These are phyloP conservation scores for Rhodotorula sp. DNA, from an alignment of 1,284 basidiomycete species.

Conservation along the genomic window DNA sequence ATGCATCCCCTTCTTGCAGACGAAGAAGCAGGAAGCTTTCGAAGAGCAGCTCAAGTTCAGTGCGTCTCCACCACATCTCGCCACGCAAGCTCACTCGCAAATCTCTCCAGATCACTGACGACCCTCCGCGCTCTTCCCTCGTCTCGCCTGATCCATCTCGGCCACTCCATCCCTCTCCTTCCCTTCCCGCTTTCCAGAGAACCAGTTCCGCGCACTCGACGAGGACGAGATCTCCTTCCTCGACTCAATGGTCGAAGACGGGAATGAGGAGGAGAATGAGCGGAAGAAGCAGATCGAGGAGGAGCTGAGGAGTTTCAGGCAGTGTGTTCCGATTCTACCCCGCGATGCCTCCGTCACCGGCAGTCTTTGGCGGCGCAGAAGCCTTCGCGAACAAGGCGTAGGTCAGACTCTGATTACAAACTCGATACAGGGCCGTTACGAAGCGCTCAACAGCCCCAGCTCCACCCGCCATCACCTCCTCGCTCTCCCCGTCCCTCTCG, in stretches of 20 bases:
- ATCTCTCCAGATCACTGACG: background rate
- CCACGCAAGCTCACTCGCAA: background rate
- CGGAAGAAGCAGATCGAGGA: constrained; percentile 73
- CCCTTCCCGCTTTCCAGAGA: too few relatives aligned
- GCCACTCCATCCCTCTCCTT: constrained; percentile 14
- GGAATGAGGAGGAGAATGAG: constrained; percentile 69
- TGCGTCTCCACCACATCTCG: constrained; percentile 44
- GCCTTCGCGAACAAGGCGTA: too few relatives aligned
- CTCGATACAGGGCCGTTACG: constrained; percentile 14
- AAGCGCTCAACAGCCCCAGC: constrained; percentile 7
- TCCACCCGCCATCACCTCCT: constrained; percentile 10
- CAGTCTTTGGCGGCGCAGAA: fast-evolving
- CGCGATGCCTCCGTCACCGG: background rate
- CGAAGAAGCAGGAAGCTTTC: constrained; percentile 82
- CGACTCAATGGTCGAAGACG: constrained; percentile 72
- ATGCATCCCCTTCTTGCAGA: background rate
- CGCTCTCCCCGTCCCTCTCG: constrained; percentile 2
- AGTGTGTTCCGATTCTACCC: constrained; percentile 55
- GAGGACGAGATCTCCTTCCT: constrained; percentile 86
- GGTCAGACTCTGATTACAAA: background rate
- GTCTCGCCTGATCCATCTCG: background rate
- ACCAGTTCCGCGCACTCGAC: constrained; percentile 85
- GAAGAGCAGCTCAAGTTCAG: constrained; percentile 87
- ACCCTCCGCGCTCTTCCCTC: too few relatives aligned
- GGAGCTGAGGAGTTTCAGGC: constrained; percentile 73